These are phyloP conservation scores for Discostella stelligeroides DNA, from an alignment of 108 stramenopile genomes.

Conservation along the genomic window DNA sequence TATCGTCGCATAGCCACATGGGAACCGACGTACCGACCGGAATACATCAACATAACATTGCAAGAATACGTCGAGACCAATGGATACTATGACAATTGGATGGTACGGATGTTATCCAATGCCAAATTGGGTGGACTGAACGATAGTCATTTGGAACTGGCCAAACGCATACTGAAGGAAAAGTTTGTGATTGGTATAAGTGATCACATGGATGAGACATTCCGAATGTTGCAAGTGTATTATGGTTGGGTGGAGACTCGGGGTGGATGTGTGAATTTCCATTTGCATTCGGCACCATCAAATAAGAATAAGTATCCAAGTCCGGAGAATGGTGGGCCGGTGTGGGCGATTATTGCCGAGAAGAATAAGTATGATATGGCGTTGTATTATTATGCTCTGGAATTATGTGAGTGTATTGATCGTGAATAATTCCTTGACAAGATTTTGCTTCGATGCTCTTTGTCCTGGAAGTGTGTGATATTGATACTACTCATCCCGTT, in stretches of 20 bases:
- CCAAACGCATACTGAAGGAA: slow-evolving; percentile 38
- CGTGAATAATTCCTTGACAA: too few relatives aligned
- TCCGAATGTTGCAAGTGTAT: slow-evolving; percentile 40
- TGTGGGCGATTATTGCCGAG: slow-evolving; percentile 34
- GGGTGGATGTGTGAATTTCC: slow-evolving; percentile 27
- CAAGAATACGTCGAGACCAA: slow-evolving; percentile 34
- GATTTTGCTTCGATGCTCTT: too few relatives aligned
- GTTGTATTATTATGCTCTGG: slow-evolving; percentile 39
- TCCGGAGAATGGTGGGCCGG: slow-evolving; percentile 21
- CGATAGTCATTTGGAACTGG: slow-evolving; percentile 46
- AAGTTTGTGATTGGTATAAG: slow-evolving; percentile 55
- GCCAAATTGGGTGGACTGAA: slow-evolving; percentile 42
- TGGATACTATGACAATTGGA: slow-evolving; percentile 54
- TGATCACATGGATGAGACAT: slow-evolving; percentile 42
- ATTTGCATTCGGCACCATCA: slow-evolving; percentile 20
- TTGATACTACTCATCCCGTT: too few relatives aligned
- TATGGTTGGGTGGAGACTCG: slow-evolving; percentile 51
- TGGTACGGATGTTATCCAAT: slow-evolving; percentile 48
- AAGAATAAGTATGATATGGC: slow-evolving; percentile 45
- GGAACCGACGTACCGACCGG: slow-evolving; percentile 55
- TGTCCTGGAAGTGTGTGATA: too few relatives aligned
- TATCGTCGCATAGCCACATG: slow-evolving; percentile 47
- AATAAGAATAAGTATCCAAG: slow-evolving; percentile 37
- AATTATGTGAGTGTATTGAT: slow-evolving; percentile 16
- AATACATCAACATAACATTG: slow-evolving; percentile 38